Evolutionary conservation across 2,329 filamentous ascomycete species (phyloP), one percentile per base, ranked within the genome.

Genomic region (Calonectria fujianensis): DNA sequence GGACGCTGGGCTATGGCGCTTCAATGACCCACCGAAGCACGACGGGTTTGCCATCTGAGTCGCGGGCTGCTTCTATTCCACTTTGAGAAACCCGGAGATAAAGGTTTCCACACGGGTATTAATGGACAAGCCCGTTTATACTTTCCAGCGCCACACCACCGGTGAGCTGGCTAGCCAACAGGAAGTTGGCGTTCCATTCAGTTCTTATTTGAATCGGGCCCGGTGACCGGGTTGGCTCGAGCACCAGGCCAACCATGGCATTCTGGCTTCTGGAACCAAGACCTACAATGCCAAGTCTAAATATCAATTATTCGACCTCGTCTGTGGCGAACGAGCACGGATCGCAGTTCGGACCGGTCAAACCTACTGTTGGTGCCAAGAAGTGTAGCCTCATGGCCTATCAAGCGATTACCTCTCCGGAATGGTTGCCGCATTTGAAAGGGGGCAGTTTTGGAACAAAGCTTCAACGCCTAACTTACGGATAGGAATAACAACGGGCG

Each of bases 1-100:
- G 78, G 87, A 91, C 48, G 94, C 93, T 57, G 94, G 95, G 0
- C 85, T 97, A 24, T 97, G 94, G 95, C 88, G 95, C 27, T 95
- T 97, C 82, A 92, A 93, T 73, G 94, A 97, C 73, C 86, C 89
- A 35, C 89, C 89, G 3, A 84, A 82, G 70, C 88, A 90, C 74
- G 87, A 87, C 37, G 89, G 89, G 11, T 91, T 90, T 82, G 88
- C 86, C 74, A 85, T 90, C 16, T 89, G 81, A 86, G 70, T 16
- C 29, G 32, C 50, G 20, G 11, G 20, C 32, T 32, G 16, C 24
- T 64, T 39, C 18, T 51, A 11, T 64, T 35, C 41, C 50, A 24
- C 39, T 37, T 61, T 35, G 52, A 31, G 52, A 5, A 10, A 24
- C 16, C 9, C 35, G 32, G 39, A 45, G 41, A 54, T 54, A 69